Evolutionary conservation across 202 grass and related monocot genomes (phyloP).

Genomic region (Cymbopogon flexuosus): DNA sequence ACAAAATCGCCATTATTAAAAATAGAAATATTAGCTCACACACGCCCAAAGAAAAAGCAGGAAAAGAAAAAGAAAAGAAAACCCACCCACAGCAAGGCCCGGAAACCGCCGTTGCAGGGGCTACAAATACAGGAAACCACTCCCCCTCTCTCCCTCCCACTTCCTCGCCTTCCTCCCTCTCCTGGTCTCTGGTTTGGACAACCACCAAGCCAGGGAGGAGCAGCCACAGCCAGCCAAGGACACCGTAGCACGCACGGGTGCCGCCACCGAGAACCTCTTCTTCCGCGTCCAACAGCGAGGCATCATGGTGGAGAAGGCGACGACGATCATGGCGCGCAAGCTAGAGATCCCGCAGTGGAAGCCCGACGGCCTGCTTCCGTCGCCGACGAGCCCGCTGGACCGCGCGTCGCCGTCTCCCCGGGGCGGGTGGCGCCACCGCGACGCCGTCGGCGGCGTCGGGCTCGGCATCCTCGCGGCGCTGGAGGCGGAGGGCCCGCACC

Average conservation of each 20-base stretch:
- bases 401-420: slow-evolving; percentile 23
- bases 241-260: slow-evolving; percentile 10
- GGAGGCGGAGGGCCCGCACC: neutral
- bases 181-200: neutral
- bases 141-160: neutral
- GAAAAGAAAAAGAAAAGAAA: no score
- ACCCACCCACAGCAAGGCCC: no score
- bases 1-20: no score
- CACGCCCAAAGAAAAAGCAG: no score
- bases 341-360: slow-evolving; percentile 31
- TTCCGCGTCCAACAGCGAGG: neutral
- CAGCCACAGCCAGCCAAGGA: neutral
- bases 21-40: no score
- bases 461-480: slow-evolving; percentile 81
- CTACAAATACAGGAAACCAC: slow-evolving; percentile 42
- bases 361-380: slow-evolving; percentile 22
- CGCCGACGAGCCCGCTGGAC: slow-evolving; percentile 59
- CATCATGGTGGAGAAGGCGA: slow-evolving; percentile 55
- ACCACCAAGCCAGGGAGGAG: neutral
- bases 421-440: slow-evolving; percentile 59
- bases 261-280: neutral
- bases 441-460: slow-evolving; percentile 52
- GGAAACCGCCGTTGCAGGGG: no score
- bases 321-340: slow-evolving; percentile 31
- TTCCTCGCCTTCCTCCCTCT: neutral